Base-by-base conservation (phyloP, 2,329 filamentous ascomycete genomes). In the Aureobasidium melanogenum region DNA sequence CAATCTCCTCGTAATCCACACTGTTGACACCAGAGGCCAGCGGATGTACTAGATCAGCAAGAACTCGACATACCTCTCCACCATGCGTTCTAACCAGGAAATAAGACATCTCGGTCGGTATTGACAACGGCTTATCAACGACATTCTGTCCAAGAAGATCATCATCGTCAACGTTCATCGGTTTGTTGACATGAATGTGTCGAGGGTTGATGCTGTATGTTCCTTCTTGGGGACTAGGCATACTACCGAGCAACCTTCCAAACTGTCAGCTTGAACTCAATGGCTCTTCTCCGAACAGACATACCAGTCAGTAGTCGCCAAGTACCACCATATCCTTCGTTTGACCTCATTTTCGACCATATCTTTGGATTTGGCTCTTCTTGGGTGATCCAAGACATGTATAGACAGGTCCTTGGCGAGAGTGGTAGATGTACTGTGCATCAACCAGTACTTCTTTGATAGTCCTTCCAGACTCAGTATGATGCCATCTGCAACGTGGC, bases 51-150 rank as follows among this genome's bases (percentile, higher is more conserved):
- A 62, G 19, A 52, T 80, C 77, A 2, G 75, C 69, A 2, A 79
- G 71, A 8, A 71, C 68, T 3, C 77, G 73, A 47, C 74, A 77
- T 4, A 75, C 65, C 36, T 72, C 68, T 15, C 73, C 73, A 10
- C 80, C 65, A 30, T 71, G 72, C n/a, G 78, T 68, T 0, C 78
- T 73, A 36, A 75, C 69, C 5, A 79, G 66, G 26, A 73, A 75
- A 61, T 78, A 80, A 7, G 76, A 75, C 74, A 78, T 79, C 14
- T 68, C 67, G 0, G 77, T 79, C 9, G 76, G 75, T 15, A 72
- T 68, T 2, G 69, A 68, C 0, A 71, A 55, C 1, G 76, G 71
- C 19, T 65, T 62, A 5, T 69, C 64, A 6, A 68, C 65, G 3
- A 66, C 64, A 9, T 64, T 52, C 8, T 62, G 30, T 63, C 67